Percentiles rank a stretch among this genome's conserved stretches.
phyloP scores from a whole-genome alignment of 176 grass and related monocot genomes.

The Coix lacrymajobi region DNA sequence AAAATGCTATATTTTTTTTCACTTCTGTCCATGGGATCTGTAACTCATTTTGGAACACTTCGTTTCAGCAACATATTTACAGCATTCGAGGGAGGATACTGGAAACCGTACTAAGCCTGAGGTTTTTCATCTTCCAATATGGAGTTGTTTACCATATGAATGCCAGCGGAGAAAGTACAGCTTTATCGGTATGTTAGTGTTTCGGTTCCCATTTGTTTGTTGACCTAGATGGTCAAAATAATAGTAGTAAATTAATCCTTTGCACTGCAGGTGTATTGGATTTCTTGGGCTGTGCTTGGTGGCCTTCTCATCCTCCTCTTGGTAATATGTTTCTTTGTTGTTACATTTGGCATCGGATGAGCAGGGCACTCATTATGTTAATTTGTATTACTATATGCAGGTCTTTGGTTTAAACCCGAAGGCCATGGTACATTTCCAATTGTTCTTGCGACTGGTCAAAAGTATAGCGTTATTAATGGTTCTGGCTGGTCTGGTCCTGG shows the following conservation, averaged over 20 bases:
- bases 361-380: neutral
- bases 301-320: constrained; percentile 64
- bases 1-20: neutral
- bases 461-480: constrained; percentile 69
- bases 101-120: constrained; percentile 75
- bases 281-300: constrained; percentile 82
- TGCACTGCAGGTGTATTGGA: constrained; percentile 66
- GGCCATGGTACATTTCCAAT: constrained; percentile 90
- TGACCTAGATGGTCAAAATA: neutral
- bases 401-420: constrained; percentile 85
- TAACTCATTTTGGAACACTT: constrained; percentile 28
- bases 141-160: constrained; percentile 91
- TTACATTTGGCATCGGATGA: neutral
- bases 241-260: constrained; percentile 10
- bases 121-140: constrained; percentile 93
- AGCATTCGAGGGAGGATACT: constrained; percentile 77
- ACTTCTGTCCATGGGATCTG: neutral
- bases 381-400: constrained; percentile 40
- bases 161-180: constrained; percentile 33
- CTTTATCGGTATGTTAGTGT: constrained; percentile 55
- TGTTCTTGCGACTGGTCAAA: constrained; percentile 74
- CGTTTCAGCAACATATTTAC: constrained; percentile 75
- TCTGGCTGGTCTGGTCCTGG: constrained; percentile 64
- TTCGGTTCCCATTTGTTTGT: constrained; percentile 1
- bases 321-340: constrained; percentile 40